Base-by-base conservation (phyloP, 2,329 filamentous ascomycete species). In the Stagonosporopsis vannaccii region DNA sequence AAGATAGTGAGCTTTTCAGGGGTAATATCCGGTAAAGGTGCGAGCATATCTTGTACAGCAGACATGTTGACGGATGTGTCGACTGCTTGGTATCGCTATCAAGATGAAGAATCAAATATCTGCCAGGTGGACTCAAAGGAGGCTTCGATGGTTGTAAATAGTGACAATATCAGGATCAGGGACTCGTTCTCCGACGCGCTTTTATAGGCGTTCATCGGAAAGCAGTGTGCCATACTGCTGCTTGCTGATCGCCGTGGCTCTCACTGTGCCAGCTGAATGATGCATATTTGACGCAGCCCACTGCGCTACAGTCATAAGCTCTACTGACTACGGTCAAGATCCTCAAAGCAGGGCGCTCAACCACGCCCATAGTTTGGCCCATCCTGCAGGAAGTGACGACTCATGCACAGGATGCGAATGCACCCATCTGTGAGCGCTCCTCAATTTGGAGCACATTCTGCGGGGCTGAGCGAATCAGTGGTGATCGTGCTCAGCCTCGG, bases 1-100 rank as follows among this genome's bases (percentile, higher is more conserved):
- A 66, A 57, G 12, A 68, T 58, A 1, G 62, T 62, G 9, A 68
- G 64, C 49, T 67, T 67, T 37, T 68, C 66, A 2, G 64, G 62
- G 1, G 62, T 58, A 17, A 68, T 66, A 1, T 67, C 50, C n/a
- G 56, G 56, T 9, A 58, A 45, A 1, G 44, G 49, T 1, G 44
- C 13, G 9, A 53, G 45, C 22, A 50, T 49, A 20, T 58, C 56
- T 13, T 49, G 45, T 12, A 50, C 43, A 8, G 32, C 8, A 3
- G 54, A 37, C 54, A 57, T 52, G 1, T 13, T 53, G 44, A 25
- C 4, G 4, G 26, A 15, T 20, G 5, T 8, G 7, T 43, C 4
- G 11, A 23, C 22, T 25, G 37, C 22, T 32, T n/a, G 4, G 30
- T 32, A 30, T 12, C 4, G 30, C 4, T 5, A 5, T n/a, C 30